phyloP scores from a whole-genome alignment of 2,329 filamentous ascomycete genomes.

The Coniochaeta pulveracea region DNA sequence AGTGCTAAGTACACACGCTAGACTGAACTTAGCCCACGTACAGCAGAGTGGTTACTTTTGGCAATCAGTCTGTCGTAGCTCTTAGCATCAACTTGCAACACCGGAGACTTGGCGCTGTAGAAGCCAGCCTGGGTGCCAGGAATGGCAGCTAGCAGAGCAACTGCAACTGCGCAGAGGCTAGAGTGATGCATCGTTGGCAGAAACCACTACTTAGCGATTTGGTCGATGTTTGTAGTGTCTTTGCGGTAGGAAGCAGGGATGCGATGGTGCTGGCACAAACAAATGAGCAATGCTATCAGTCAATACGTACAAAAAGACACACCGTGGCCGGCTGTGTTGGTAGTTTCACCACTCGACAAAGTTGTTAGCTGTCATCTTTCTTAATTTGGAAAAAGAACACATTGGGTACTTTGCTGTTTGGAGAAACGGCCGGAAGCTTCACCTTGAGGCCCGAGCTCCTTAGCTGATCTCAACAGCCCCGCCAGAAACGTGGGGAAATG shows the following conservation, averaged over 20 bases:
- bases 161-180: conserved; percentile 41
- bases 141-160: conserved; percentile 54
- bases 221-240: neutral
- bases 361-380: conserved; percentile 14
- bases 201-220: no score
- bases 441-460: neutral
- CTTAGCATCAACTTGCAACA: conserved; percentile 69
- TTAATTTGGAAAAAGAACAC: conserved; percentile 18
- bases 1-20: neutral
- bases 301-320: no score
- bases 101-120: conserved; percentile 78
- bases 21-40: conserved; percentile 43
- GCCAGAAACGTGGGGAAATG: no score
- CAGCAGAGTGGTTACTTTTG: conserved; percentile 83
- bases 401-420: conserved; percentile 11
- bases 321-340: no score
- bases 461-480: conserved; percentile 7
- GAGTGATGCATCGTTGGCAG: conserved; percentile 40
- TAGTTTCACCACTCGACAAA: conserved; percentile 9
- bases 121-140: conserved; percentile 58
- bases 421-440: conserved; percentile 8
- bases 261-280: conserved; percentile 2
- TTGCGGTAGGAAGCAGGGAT: conserved; percentile 9
- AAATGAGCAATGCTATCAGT: neutral
- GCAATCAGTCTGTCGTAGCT: conserved; percentile 75